A percentile compares a stretch with the other conserved stretches of the same genome.
phyloP scores from a whole-genome alignment of 1,284 basidiomycete species.

The Hymenochaete sp. region DNA sequence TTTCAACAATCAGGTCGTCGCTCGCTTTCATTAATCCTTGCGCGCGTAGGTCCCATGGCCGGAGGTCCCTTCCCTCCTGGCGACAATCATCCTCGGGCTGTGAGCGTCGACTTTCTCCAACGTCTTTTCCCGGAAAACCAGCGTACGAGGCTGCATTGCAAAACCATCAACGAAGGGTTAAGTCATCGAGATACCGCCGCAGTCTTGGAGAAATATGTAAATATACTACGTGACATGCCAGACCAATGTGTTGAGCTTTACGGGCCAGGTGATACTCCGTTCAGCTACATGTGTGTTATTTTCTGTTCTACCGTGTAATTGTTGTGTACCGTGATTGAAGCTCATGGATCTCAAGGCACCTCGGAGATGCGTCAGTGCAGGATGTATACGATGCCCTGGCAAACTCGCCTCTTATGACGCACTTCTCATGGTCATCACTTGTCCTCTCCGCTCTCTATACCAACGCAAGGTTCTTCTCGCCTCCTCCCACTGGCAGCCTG shows the following conservation, averaged over 20 bases:
- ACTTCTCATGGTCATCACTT: constrained; percentile 35
- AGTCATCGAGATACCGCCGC: constrained; percentile 22
- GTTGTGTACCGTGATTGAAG: too few species aligned
- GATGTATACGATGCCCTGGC: too few species aligned
- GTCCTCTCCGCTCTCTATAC: constrained; percentile 21
- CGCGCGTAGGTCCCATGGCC: constrained; percentile 28
- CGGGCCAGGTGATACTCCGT: too few species aligned
- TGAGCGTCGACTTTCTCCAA: constrained; percentile 37
- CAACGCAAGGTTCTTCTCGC: constrained; percentile 10
- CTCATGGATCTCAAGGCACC: too few species aligned
- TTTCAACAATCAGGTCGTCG: constrained; percentile 12
- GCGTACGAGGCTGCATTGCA: constrained; percentile 27
- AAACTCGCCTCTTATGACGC: constrained; percentile 29
- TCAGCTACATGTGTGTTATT: too few species aligned
- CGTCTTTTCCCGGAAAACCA: constrained; percentile 32
- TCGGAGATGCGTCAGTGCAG: too few species aligned
- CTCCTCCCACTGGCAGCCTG: too few species aligned
- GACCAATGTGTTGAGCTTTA: constrained; percentile 37
- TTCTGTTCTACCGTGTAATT: too few species aligned
- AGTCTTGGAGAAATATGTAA: constrained; percentile 33
- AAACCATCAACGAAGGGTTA: constrained; percentile 20
- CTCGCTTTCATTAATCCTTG: constrained; percentile 6
- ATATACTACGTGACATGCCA: constrained; percentile 29
- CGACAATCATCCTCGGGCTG: constrained; percentile 30
- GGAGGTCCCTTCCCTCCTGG: constrained; percentile 27